Base-by-base conservation (phyloP, 805 yeast genomes). In the Kluyveromyces siamensis region DNA sequence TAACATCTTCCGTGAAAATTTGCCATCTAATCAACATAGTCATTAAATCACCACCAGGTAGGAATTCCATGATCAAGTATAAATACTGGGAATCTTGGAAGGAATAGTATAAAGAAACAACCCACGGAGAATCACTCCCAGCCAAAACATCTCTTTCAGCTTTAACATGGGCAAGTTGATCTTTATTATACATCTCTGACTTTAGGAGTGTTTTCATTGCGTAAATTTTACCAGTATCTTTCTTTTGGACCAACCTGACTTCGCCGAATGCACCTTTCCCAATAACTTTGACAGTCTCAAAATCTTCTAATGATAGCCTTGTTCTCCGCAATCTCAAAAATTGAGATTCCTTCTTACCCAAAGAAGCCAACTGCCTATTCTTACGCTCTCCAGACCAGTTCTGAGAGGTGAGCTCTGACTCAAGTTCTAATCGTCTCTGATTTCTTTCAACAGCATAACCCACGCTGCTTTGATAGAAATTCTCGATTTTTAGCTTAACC, bases 201-300 rank as follows among this genome's bases (percentile, higher is more conserved):
- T 87, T 93, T 62, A 84, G 75, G 60, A 84, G 76, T 3, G 96
- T 90, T 69, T 89, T 89, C 99, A 87, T 93, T 44, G 96, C 96
- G 71, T 82, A 89, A 36, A 86, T 90, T 68, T 86, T 69, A 47
- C 96, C 96, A 1, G 93, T 84, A 67, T 93, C 99, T 47, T 73
- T 75, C 72, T 90, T 91, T 62, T 93, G 97, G 13, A 93, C 98
- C 47, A 93, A 72, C 53, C 97, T 77, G 36, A 93, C 99, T 62
- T 89, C 97, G 52, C 99, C 99, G 71, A 93, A 93, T 0, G 99
- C 96, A 54, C 99, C 99, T 65, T 93, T 93, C 45, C 99, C 99
- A 55, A 81, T 78, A 40, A 78, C 96, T 67, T 88, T 88, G 48
- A 89, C 95, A 1, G 96, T 89, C 50, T 74, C 78, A 68, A 89